Conservation (phyloP, 352 stramenopile genomes). For the Phytophthora litchii region DNA sequence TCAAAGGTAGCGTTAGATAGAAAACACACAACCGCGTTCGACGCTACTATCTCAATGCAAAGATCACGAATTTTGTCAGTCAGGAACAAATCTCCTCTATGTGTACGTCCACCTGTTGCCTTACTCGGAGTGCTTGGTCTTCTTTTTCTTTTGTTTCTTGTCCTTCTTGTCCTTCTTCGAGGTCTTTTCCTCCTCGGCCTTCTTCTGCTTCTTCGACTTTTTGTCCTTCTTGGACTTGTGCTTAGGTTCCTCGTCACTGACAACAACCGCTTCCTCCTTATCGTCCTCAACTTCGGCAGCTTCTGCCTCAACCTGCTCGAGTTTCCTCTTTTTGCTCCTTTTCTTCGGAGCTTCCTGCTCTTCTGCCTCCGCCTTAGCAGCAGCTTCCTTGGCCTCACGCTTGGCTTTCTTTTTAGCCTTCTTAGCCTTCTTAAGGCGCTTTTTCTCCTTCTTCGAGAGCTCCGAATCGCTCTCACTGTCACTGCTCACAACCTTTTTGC, state of each 20-base stretch:
- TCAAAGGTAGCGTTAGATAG: conserved; percentile 17
- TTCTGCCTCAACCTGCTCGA: conserved; percentile 40
- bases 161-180: conserved; percentile 38
- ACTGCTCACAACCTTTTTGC: conserved; percentile 7
- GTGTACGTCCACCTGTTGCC: not conserved
- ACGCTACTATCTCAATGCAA: conserved; percentile 1
- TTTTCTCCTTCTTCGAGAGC: conserved; percentile 47
- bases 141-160: conserved; percentile 62
- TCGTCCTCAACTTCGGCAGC: conserved; percentile 28
- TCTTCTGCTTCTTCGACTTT: conserved; percentile 53
- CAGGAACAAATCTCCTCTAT: conserved; percentile 14
- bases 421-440: conserved; percentile 51
- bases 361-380: conserved; percentile 33
- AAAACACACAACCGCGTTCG: conserved; percentile 6
- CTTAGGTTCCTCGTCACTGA: conserved; percentile 30
- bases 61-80: conserved; percentile 23
- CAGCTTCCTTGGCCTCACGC: conserved; percentile 20
- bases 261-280: conserved; percentile 31
- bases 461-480: conserved; percentile 26
- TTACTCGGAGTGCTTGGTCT: conserved; percentile 44
- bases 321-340: conserved; percentile 51
- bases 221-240: conserved; percentile 39
- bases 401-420: conserved; percentile 46
- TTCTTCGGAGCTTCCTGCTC: conserved; percentile 34
- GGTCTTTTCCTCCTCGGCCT: conserved; percentile 14